These are phyloP conservation scores for Opeltia flavorubescens DNA, from an alignment of 495 filamentous ascomycete genomes.

Conservation along the genomic window DNA sequence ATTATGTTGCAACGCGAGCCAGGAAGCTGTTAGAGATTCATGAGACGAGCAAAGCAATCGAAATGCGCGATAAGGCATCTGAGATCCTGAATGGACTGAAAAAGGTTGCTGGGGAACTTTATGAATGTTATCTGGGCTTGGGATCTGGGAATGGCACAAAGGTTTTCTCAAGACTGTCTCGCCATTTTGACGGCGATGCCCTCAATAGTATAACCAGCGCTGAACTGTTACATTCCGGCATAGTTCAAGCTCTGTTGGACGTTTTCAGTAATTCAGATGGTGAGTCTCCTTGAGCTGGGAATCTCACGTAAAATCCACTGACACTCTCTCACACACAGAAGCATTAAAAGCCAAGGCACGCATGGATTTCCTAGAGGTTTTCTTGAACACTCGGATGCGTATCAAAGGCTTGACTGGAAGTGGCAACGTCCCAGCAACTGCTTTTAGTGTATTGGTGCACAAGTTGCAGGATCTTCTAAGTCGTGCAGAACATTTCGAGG, in stretches of 20 bases:
- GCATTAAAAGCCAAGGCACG: slow-evolving; percentile 38
- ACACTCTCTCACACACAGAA: slow-evolving; percentile 6
- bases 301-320: neutral
- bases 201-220: slow-evolving; percentile 95
- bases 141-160: slow-evolving; percentile 38
- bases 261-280: slow-evolving; percentile 56
- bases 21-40: slow-evolving; percentile 71
- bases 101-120: slow-evolving; percentile 53
- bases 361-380: slow-evolving; percentile 81
- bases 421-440: slow-evolving; percentile 45
- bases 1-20: slow-evolving; percentile 60
- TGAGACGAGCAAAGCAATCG: slow-evolving; percentile 55
- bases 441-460: slow-evolving; percentile 80
- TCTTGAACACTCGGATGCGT: slow-evolving; percentile 59
- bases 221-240: slow-evolving; percentile 77
- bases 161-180: slow-evolving; percentile 63
- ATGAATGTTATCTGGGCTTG: slow-evolving; percentile 47
- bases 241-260: slow-evolving; percentile 69
- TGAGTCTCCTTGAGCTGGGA: slow-evolving; percentile 12
- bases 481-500: slow-evolving; percentile 94
- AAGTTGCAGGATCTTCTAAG: slow-evolving; percentile 94
- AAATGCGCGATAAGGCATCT: slow-evolving; percentile 61
- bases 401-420: slow-evolving; percentile 36
- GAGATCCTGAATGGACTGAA: slow-evolving; percentile 63
- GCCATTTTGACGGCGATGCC: slow-evolving; percentile 78